Conservation (phyloP, 1,284 basidiomycete species). For the Heliocybe sulcata region DNA sequence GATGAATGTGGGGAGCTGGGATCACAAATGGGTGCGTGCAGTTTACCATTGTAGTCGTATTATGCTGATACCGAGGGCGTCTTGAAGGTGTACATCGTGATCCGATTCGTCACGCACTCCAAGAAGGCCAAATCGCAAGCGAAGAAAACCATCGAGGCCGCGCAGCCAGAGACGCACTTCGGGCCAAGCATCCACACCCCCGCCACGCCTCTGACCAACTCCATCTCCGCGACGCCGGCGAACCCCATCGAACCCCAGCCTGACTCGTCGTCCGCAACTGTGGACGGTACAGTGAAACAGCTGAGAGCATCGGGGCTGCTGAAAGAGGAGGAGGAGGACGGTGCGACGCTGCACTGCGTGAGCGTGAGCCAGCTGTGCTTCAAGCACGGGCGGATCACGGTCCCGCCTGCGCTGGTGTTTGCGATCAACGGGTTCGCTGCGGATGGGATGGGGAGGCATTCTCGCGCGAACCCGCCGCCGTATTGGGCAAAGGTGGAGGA, state of each 20-base stretch:
- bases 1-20: slow-evolving; percentile 65
- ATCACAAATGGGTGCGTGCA: slow-evolving; percentile 74
- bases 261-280: slow-evolving; percentile 20
- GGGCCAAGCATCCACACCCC: slow-evolving; percentile 19
- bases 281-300: slow-evolving; percentile 21
- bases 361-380: slow-evolving; percentile 65
- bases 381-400: slow-evolving; percentile 70
- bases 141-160: slow-evolving; percentile 5
- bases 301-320: slow-evolving; percentile 11
- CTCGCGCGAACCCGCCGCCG: slow-evolving; percentile 42
- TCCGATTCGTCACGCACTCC: slow-evolving; percentile 60
- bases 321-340: slow-evolving; percentile 48
- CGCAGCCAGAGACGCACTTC: slow-evolving; percentile 8
- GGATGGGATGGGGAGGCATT: slow-evolving; percentile 21
- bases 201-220: slow-evolving; percentile 15
- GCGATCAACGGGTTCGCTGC: slow-evolving; percentile 42
- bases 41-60: not conserved
- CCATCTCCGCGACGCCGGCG: slow-evolving; percentile 15
- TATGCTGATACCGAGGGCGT: not conserved
- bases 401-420: slow-evolving; percentile 60
- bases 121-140: slow-evolving; percentile 21
- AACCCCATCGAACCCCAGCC: slow-evolving; percentile 8
- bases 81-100: slow-evolving; percentile 52
- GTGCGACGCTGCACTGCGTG: slow-evolving; percentile 60
- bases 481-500: slow-evolving; percentile 38